Evolutionary conservation across 2,329 filamentous ascomycete species (phyloP).

Genomic region (Curvularia eragrostidis): DNA sequence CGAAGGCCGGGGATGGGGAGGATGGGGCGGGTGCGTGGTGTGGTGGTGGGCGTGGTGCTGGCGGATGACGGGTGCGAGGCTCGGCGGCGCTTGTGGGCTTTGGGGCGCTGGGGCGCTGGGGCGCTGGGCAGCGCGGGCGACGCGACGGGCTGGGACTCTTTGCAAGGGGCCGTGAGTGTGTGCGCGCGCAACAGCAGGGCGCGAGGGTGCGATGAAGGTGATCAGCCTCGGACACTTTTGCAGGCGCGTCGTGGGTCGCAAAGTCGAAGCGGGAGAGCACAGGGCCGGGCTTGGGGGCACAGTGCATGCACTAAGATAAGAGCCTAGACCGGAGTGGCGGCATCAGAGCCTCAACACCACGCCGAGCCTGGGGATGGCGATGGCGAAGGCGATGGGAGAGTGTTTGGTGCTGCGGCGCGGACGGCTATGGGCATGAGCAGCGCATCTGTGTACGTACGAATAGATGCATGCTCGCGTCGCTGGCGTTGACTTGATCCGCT

Average conservation of each 20-base stretch:
- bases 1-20: conserved; percentile 20
- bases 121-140: conserved; percentile 11
- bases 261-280: conserved; percentile 20
- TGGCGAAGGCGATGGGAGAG: neutral
- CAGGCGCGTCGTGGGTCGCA: conserved; percentile 30
- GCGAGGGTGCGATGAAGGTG: conserved; percentile 19
- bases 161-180: neutral
- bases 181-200: conserved; percentile 16
- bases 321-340: conserved; percentile 17
- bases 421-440: too few species aligned
- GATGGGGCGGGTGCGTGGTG: conserved; percentile 19
- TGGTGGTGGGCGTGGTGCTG: conserved; percentile 22
- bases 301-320: conserved; percentile 28
- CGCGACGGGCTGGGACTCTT: conserved; percentile 8
- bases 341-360: conserved; percentile 20
- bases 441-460: too few species aligned
- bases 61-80: conserved; percentile 28
- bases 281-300: conserved; percentile 19
- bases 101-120: too few species aligned
- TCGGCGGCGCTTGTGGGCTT: conserved; percentile 17
- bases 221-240: conserved; percentile 27
- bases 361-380: conserved; percentile 12
- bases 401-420: too few species aligned
- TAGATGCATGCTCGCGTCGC: too few species aligned
- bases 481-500: too few species aligned